Percentiles rank a stretch among this genome's conserved stretches.
Conservation (phyloP, 768 basidiomycete genomes). For the Xerocomellus dryophilus region DNA sequence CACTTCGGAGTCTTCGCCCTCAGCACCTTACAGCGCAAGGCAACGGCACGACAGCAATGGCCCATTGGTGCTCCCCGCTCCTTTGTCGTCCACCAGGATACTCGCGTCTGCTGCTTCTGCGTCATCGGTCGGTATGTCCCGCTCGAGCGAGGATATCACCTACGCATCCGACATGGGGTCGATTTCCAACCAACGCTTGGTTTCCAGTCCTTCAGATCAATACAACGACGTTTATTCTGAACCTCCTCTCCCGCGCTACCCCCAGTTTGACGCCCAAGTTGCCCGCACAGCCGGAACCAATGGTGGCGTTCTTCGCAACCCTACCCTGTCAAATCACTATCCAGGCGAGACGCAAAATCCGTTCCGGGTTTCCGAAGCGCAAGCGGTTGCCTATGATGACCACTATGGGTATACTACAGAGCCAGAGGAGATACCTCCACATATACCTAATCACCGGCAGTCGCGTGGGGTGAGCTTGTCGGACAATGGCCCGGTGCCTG, state of each 20-base stretch:
- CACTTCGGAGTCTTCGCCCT: slow-evolving; percentile 55
- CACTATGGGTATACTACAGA: slow-evolving; percentile 35
- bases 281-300: slow-evolving; percentile 37
- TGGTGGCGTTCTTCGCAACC: slow-evolving; percentile 41
- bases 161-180: slow-evolving; percentile 36
- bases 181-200: slow-evolving; percentile 44
- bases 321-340: slow-evolving; percentile 37
- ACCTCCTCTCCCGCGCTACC: slow-evolving; percentile 15
- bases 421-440: slow-evolving; percentile 35
- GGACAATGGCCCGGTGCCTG: slow-evolving; percentile 82
- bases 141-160: slow-evolving; percentile 43
- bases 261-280: slow-evolving; percentile 42
- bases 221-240: slow-evolving; percentile 28
- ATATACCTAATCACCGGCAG: slow-evolving; percentile 14
- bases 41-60: slow-evolving; percentile 68
- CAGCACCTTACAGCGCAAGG: slow-evolving; percentile 39
- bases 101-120: slow-evolving; percentile 41
- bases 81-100: slow-evolving; percentile 58
- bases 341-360: slow-evolving; percentile 53
- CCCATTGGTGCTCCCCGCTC: slow-evolving; percentile 71
- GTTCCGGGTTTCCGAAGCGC: slow-evolving; percentile 50
- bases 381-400: slow-evolving; percentile 40
- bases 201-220: slow-evolving; percentile 36
- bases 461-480: slow-evolving; percentile 72
- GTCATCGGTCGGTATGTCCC: slow-evolving; percentile 43